Evolutionary conservation across 169 alveolate species (phyloP).

Genomic region (Plasmodium coatneyi): DNA sequence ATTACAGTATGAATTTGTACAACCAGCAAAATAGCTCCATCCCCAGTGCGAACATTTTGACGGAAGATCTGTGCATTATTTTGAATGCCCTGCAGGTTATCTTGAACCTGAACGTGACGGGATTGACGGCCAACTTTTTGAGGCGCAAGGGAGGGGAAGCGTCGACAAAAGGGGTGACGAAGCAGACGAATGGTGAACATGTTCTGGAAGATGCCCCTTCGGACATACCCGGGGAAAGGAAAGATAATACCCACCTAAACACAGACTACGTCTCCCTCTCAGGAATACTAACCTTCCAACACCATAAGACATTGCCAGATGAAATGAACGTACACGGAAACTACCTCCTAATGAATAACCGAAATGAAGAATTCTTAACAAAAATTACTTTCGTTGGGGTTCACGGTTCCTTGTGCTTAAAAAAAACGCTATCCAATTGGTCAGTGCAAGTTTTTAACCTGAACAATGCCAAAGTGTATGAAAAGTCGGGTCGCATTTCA

Average conservation of each 20-base stretch:
- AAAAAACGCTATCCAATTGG: conserved; percentile 71
- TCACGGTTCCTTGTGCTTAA: conserved; percentile 38
- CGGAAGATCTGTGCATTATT: conserved; percentile 39
- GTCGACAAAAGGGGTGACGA: not conserved
- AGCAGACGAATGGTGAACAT: not conserved
- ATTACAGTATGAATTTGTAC: conserved; percentile 30
- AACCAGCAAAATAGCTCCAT: conserved; percentile 18
- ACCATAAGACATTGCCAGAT: not conserved
- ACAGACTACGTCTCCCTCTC: conserved; percentile 13
- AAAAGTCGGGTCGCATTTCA: conserved; percentile 70
- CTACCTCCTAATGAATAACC: conserved; percentile 56
- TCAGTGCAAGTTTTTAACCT: conserved; percentile 30
- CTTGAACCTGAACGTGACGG: conserved; percentile 11
- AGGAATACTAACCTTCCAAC: conserved; percentile 44
- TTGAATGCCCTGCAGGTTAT: conserved; percentile 26
- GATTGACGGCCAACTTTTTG: conserved; percentile 51
- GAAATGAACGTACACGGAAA: conserved; percentile 18
- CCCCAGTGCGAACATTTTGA: conserved; percentile 26
- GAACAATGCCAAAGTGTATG: conserved; percentile 10
- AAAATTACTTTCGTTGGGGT: conserved; percentile 49
- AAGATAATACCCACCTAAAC: not conserved
- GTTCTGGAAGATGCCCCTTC: not conserved
- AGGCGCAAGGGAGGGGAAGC: not conserved
- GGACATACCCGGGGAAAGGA: not conserved
- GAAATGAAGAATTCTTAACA: conserved; percentile 63